phyloP scores from a whole-genome alignment of 2,329 filamentous ascomycete genomes.

The Malbranchea cinnamomea region DNA sequence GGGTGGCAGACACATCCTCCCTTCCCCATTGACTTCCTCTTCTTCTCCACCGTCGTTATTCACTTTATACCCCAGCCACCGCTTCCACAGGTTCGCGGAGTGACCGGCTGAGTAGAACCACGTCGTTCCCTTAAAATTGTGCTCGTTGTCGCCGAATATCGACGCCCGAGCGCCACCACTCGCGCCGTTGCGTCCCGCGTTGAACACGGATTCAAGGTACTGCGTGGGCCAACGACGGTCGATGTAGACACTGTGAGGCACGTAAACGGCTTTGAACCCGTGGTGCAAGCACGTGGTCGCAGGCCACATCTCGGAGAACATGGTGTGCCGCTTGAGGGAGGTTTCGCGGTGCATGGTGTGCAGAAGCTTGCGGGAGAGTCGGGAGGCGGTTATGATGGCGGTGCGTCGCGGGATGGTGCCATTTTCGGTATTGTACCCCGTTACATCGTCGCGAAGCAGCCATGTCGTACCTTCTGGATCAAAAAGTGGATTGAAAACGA shows the following conservation, averaged over 20 bases:
- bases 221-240: constrained; percentile 73
- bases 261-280: constrained; percentile 82
- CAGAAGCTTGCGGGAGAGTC: constrained; percentile 67
- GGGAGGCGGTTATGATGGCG: constrained; percentile 75
- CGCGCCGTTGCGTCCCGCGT: constrained; percentile 60
- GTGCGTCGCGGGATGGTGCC: constrained; percentile 55
- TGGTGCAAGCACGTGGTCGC: constrained; percentile 77
- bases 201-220: constrained; percentile 66
- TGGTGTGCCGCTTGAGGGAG: constrained; percentile 67
- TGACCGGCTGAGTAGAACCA: constrained; percentile 91
- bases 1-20: constrained; percentile 78
- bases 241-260: constrained; percentile 75
- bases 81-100: constrained; percentile 61
- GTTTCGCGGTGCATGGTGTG: constrained; percentile 86
- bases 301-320: constrained; percentile 96
- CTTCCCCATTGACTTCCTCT: constrained; percentile 58
- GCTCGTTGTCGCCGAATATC: constrained; percentile 70
- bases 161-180: constrained; percentile 58
- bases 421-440: constrained; percentile 57
- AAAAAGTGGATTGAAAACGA: constrained; percentile 84
- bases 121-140: constrained; percentile 71
- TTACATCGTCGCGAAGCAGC: constrained; percentile 69
- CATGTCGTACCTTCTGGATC: constrained; percentile 78
- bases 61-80: constrained; percentile 73
- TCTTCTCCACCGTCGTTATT: constrained; percentile 66